These are phyloP conservation scores for Betula pendula DNA, from an alignment of 306 rosid genomes.

Conservation along the genomic window DNA sequence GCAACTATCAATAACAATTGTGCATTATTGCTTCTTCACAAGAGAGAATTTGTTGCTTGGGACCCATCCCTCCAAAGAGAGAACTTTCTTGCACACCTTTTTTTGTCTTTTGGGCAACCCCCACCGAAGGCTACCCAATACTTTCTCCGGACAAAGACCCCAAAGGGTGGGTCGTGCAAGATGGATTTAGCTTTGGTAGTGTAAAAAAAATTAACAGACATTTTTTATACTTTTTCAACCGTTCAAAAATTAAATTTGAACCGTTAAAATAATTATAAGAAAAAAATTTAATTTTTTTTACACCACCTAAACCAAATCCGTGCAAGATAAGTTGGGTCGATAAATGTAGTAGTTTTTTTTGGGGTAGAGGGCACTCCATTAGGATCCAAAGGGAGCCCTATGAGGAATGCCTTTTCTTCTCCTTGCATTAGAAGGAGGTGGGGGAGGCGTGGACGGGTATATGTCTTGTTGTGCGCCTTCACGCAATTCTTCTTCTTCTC, in stretches of 20 bases:
- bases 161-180: constrained; percentile 11
- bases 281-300: too few relatives aligned
- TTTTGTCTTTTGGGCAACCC: constrained; percentile 40
- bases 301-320: too few relatives aligned
- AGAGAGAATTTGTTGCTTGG: constrained; percentile 61
- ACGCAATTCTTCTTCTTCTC: constrained; percentile 62
- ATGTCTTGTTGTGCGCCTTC: constrained; percentile 79
- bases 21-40: constrained; percentile 86
- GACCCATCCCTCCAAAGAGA: constrained; percentile 67
- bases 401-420: constrained; percentile 99
- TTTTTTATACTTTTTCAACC: too few relatives aligned
- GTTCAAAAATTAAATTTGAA: too few relatives aligned
- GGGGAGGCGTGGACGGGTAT: constrained; percentile 71
- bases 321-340: constrained; percentile 12
- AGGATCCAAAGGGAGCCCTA: constrained; percentile 87
- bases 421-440: constrained; percentile 75
- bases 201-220: too few relatives aligned
- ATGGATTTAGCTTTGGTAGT: background rate
- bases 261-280: too few relatives aligned
- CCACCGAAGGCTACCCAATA: constrained; percentile 41
- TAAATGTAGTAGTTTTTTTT: background rate
- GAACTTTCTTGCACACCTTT: constrained; percentile 61
- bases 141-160: constrained; percentile 38
- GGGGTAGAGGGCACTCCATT: constrained; percentile 14
- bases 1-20: constrained; percentile 60